phyloP scores from a whole-genome alignment of 768 basidiomycete genomes.

The Crassisporium funariophilum region DNA sequence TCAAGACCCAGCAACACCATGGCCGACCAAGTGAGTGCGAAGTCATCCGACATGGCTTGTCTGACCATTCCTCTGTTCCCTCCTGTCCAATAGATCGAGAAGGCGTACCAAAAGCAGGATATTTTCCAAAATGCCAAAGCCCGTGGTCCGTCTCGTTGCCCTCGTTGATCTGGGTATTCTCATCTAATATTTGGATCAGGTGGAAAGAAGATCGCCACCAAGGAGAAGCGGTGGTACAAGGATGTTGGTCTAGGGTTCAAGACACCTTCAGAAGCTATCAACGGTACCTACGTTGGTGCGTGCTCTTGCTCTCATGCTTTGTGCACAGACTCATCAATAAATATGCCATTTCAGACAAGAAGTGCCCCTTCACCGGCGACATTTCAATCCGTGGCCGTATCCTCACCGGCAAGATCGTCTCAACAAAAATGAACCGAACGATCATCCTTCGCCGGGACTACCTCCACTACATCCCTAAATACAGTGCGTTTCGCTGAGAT shows the following conservation, averaged over 20 bases:
- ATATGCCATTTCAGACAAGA: constrained; percentile 74
- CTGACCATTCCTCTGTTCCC: constrained; percentile 5
- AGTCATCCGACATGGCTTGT: background rate
- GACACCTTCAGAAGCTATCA: constrained; percentile 94
- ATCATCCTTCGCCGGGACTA: constrained; percentile 95
- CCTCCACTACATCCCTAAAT: constrained; percentile 97
- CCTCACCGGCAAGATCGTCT: constrained; percentile 95
- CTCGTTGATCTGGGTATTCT: constrained; percentile 7
- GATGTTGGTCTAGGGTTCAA: constrained; percentile 97
- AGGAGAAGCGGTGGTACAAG: constrained; percentile 99
- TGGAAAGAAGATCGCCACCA: constrained; percentile 90
- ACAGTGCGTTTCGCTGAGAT: constrained; percentile 62
- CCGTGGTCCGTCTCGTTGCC: constrained; percentile 64
- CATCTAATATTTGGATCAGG: constrained; percentile 44
- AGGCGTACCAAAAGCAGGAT: constrained; percentile 96
- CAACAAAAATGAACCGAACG: constrained; percentile 99
- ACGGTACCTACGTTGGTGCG: constrained; percentile 94
- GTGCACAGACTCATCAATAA: constrained; percentile 1
- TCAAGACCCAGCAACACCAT: constrained; percentile 53
- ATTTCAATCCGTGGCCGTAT: constrained; percentile 99
- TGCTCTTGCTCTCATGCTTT: constrained; percentile 16
- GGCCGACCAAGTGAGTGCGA: constrained; percentile 60
- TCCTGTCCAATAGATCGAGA: constrained; percentile 71
- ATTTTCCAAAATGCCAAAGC: constrained; percentile 98
- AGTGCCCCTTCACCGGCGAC: constrained; percentile 98